phyloP scores from a whole-genome alignment of 768 basidiomycete genomes.

The Russula compacta region DNA sequence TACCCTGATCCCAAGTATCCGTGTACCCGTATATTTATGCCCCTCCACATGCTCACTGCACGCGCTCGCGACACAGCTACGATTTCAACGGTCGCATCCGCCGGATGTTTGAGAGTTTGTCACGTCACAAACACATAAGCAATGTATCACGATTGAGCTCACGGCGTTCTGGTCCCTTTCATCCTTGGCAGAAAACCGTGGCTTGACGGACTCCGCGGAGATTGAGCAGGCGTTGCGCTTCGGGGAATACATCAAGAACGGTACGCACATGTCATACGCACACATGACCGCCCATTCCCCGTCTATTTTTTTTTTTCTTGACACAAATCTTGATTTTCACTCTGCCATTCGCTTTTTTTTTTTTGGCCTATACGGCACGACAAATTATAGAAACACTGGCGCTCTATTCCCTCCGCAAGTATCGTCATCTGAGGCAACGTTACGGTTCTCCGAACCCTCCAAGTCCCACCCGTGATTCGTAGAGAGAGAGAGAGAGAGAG shows the following conservation, averaged over 20 bases:
- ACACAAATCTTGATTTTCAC: no score
- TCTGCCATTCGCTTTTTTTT: no score
- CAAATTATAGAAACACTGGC: constrained; percentile 54
- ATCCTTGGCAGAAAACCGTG: constrained; percentile 46
- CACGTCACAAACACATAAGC: background rate
- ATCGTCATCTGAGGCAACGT: constrained; percentile 67
- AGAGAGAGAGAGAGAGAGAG: background rate
- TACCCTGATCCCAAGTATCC: constrained; percentile 76
- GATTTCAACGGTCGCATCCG: constrained; percentile 69
- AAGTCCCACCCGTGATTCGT: background rate
- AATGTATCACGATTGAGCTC: background rate
- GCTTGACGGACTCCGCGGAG: constrained; percentile 55
- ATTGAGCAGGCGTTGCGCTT: constrained; percentile 68
- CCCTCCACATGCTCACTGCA: background rate
- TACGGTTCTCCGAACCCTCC: constrained; percentile 30
- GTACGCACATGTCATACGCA: constrained; percentile 31
- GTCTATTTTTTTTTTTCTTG: background rate
- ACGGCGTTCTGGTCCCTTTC: background rate
- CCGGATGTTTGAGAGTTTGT: constrained; percentile 63
- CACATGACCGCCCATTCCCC: background rate
- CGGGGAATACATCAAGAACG: constrained; percentile 81
- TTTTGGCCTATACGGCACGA: background rate
- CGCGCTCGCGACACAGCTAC: constrained; percentile 40
- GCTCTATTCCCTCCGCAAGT: constrained; percentile 74
- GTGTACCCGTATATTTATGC: background rate